phyloP scores from a whole-genome alignment of 345 rosid genomes.

The Xanthoceras sorbifolium region DNA sequence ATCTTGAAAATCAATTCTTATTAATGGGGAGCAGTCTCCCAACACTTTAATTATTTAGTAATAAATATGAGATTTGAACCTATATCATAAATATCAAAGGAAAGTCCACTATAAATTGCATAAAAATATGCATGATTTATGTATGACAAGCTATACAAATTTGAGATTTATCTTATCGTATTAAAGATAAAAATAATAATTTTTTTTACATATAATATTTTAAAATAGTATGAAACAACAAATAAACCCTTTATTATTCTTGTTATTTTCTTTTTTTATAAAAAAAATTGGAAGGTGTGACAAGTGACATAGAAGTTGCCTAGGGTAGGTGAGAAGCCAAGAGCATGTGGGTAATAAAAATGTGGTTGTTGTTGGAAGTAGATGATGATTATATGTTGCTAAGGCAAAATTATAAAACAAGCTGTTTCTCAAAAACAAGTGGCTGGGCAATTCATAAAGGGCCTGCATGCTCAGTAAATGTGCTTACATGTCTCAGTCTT shows the following conservation, averaged over 20 bases:
- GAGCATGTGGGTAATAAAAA: not conserved
- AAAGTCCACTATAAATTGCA: not conserved
- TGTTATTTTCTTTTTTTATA: not conserved
- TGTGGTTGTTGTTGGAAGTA: slow-evolving; percentile 4
- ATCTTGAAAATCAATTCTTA: no score
- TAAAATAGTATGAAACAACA: not conserved
- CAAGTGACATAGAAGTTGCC: not conserved
- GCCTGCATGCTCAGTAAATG: not conserved
- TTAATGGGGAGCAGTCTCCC: no score
- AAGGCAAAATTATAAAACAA: not conserved
- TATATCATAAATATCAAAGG: no score
- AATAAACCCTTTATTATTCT: not conserved
- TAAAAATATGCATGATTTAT: not conserved
- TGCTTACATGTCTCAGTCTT: not conserved
- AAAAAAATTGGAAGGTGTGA: not conserved
- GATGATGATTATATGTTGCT: not conserved
- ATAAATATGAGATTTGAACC: no score
- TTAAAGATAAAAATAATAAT: no score
- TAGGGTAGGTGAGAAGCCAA: slow-evolving; percentile 7
- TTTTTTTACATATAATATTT: not conserved
- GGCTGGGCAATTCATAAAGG: not conserved
- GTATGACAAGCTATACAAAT: no score
- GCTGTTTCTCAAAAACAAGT: not conserved
- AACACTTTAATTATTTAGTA: no score
- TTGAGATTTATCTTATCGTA: no score